These are phyloP conservation scores for Knoxia roxburghii DNA, from an alignment of 257 asterid genomes.

Conservation along the genomic window DNA sequence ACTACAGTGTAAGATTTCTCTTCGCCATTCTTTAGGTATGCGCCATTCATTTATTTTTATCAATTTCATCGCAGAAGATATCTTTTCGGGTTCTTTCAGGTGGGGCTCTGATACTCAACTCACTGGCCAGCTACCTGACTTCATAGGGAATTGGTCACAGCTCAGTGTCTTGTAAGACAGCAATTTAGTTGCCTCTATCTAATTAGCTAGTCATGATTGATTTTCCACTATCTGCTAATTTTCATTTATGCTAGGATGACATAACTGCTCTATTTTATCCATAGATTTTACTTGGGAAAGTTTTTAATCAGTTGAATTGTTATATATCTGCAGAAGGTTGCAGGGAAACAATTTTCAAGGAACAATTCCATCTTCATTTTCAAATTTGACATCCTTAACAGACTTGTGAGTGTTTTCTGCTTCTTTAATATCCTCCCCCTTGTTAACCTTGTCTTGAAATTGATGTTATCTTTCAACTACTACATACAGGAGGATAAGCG, in stretches of 20 bases:
- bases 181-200: neutral
- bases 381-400: conserved; percentile 52
- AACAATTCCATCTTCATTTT: conserved; percentile 58
- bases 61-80: conserved; percentile 14
- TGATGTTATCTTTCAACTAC: conserved; percentile 18
- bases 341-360: conserved; percentile 82
- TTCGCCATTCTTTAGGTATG: neutral
- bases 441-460: neutral
- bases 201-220: neutral
- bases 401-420: conserved; percentile 45
- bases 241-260: neutral
- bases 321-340: conserved; percentile 46
- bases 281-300: conserved; percentile 1
- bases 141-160: conserved; percentile 61
- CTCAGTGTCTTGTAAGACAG: conserved; percentile 51
- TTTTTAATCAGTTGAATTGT: conserved; percentile 8
- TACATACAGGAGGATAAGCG: conserved; percentile 71
- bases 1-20: conserved; percentile 34
- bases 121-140: conserved; percentile 67
- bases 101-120: conserved; percentile 64
- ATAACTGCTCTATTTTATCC: neutral
- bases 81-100: conserved; percentile 31
- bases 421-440: neutral
- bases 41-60: conserved; percentile 1
- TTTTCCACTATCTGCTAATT: neutral